Evolutionary conservation across 164 flowering plant species (phyloP).

Genomic region (Vitis labrusca): DNA sequence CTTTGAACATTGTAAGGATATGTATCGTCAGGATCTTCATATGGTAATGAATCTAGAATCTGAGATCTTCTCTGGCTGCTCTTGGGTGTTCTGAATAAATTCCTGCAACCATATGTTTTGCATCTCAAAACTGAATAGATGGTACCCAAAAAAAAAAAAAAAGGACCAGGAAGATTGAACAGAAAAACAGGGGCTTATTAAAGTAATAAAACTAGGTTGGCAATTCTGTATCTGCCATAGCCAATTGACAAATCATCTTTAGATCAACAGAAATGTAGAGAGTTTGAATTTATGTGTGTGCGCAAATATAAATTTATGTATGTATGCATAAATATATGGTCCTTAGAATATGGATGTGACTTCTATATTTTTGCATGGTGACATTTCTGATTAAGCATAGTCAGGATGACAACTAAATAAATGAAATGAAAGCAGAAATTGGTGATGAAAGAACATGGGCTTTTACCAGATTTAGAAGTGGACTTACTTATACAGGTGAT

Average conservation of each 20-base stretch:
- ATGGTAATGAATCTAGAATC: conserved; percentile 26
- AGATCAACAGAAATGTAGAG: not conserved
- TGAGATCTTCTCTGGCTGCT: conserved; percentile 21
- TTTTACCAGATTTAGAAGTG: not conserved
- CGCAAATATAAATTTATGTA: too few species aligned
- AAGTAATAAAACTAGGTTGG: not conserved
- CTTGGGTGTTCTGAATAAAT: conserved; percentile 17
- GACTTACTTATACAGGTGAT: conserved; percentile 45
- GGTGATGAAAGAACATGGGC: not conserved
- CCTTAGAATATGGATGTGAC: too few species aligned
- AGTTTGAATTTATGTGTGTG: not conserved
- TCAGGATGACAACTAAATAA: not conserved
- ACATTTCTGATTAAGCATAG: too few species aligned
- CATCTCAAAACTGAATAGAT: not conserved
- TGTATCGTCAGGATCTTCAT: conserved; percentile 25
- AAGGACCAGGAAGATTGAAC: not conserved
- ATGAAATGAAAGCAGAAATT: not conserved
- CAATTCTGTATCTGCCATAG: not conserved
- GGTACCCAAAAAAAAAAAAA: not conserved
- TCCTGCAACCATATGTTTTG: conserved; percentile 27
- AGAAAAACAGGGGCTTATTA: not conserved
- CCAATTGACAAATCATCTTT: not conserved
- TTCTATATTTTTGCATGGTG: too few species aligned
- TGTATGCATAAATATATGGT: too few species aligned
- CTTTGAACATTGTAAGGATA: conserved; percentile 10